A percentile compares a stretch with the other conserved stretches of the same genome.
phyloP scores from a whole-genome alignment of 2,329 filamentous ascomycete species.

The Neodidymelliopsis sp. region DNA sequence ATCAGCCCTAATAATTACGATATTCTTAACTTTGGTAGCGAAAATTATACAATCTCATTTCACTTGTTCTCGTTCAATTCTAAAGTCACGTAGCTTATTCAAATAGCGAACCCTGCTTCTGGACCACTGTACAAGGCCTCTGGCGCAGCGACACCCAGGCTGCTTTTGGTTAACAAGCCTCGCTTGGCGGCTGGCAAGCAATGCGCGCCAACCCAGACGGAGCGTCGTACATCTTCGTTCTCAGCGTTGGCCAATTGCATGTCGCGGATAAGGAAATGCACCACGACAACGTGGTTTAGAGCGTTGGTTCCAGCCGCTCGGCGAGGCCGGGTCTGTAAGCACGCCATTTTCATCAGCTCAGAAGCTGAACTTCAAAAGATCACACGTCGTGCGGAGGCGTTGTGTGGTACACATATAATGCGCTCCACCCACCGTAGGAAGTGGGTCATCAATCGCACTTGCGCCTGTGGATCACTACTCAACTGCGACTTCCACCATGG shows the following conservation, averaged over 20 bases:
- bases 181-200: slow-evolving; percentile 22
- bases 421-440: not conserved
- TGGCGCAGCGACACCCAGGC: not conserved
- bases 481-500: not conserved
- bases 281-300: not conserved
- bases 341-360: slow-evolving; percentile 16
- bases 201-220: slow-evolving; percentile 10
- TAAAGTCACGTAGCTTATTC: not conserved
- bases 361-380: not conserved
- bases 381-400: not conserved
- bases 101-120: not conserved
- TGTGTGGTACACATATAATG: not conserved
- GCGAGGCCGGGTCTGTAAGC: slow-evolving; percentile 17
- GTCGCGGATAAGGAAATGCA: not conserved
- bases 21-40: not conserved
- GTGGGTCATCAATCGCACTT: not conserved
- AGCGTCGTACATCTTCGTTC: not conserved
- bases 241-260: slow-evolving; percentile 7
- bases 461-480: not conserved
- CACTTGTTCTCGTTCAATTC: not conserved
- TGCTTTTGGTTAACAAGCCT: slow-evolving; percentile 18
- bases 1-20: slow-evolving; percentile 2
- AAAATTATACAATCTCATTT: not conserved
- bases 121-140: not conserved
- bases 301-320: slow-evolving; percentile 12